Evolutionary conservation across 345 rosid species (phyloP), one percentile per base, ranked within the genome.

Genomic region (Limnanthes douglasii): DNA sequence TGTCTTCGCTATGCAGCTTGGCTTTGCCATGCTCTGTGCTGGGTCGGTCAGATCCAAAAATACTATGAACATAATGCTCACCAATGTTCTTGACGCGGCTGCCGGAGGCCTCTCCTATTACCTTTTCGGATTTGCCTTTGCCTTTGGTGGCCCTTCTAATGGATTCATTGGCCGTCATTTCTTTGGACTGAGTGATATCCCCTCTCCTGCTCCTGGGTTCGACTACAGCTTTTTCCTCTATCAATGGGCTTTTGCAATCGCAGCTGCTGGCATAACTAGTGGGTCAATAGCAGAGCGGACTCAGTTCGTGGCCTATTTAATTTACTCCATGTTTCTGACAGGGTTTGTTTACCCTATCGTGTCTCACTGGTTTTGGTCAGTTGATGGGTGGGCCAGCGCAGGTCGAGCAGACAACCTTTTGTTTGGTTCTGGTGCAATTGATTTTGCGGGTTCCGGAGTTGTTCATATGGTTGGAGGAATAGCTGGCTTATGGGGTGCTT

Each of bases 1-100:
- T 3, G 94, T 81, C 39, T 86, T 86, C 59, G 62, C 94, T 26
- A 86, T 86, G 96, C 96, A 86, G 45, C 73, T 86, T 0, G 94
- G 96, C 34, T 86, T 86, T 28, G 96, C 94, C 50, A 86, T 86
- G 94, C 86, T 86, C 18, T 86, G 96, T 38, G 96, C 96, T 15
- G 96, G 96, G 2, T 86, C 96, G 22, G 96, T 86, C 11, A 69
- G 94, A 11, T 86, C 92, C 42, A 86, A 86, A 47, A 81, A 81
- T 62, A 77, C 96, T 24, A 81, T 81, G 94, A 86, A 81, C 68
- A 86, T 86, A 57, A 86, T 86, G 96, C 78, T 86, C 25, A 81
- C 96, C 8, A 86, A 86, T 59, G 94, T 86, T 31, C 86, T 86
- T 15, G 96, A 86, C 46, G 94, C 94, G 1, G 94, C 94, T 4